Evolutionary conservation across 192 early-diverging fungal genomes (phyloP), one percentile per base, ranked within the genome.

Genomic region (Linnemannia elongata): DNA sequence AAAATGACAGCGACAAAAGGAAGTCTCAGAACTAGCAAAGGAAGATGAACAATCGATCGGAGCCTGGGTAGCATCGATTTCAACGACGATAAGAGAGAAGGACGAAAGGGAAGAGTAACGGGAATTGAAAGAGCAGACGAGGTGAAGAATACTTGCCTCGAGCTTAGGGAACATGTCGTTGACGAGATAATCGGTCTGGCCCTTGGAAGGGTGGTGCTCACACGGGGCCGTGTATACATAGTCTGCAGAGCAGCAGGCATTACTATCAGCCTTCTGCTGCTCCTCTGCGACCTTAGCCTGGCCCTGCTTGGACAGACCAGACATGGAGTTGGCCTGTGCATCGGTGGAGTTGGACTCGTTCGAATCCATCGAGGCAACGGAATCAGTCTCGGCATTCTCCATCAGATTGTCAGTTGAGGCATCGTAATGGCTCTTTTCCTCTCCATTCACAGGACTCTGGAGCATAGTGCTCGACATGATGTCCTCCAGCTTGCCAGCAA

Each of bases 81-180:
- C 17, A 49, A 20, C 17, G 47, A 49, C 17, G 18, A 45, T 49
- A 49, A 49, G 47, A 49, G 30, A 13, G 24, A n/a, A 63, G 30
- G 60, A 63, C 15, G 13, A 33, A 8, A 30, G 8, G 1, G 3
- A 63, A 15, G 60, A 30, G 27, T 10, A 63, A 63, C 13, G 27
- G 10, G 13, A 63, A 33, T 39, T 39, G 6, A 27, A 33, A 38
- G 36, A 38, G 27, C 20, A 41, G 15, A 41, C 30, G 8, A 52
- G 35, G 27, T 13, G 22, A 57, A 7, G 12, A 42, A 33, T 15
- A 87, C 85, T 81, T 81, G 68, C 85, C 74, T 66, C 76, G 15
- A 87, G 79, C 79, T 87, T 87, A n/a, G 85, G 76, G 42, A 87
- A 87, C 76, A 87, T 87, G 79, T 87, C 85, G 27, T 87, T 87